These are phyloP conservation scores for Nicotiana otophora DNA, from an alignment of 257 asterid genomes.

Conservation along the genomic window DNA sequence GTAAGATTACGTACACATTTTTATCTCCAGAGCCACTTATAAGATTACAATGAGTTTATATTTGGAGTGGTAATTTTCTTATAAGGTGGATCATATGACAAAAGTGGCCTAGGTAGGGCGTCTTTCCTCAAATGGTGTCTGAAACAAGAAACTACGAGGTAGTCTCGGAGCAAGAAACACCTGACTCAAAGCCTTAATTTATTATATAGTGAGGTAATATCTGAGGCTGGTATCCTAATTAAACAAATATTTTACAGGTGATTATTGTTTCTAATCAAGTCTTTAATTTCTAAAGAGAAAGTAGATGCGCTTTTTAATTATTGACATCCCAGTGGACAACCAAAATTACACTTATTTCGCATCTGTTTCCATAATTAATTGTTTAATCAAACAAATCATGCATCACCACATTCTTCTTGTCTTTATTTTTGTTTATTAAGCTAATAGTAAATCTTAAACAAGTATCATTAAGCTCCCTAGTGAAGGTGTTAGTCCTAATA, in stretches of 20 bases:
- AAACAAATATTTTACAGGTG: background rate
- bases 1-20: too few species aligned
- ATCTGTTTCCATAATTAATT: background rate
- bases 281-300: background rate
- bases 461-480: background rate
- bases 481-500: background rate
- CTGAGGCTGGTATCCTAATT: background rate
- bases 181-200: background rate
- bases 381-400: background rate
- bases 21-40: too few species aligned
- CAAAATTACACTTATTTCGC: background rate
- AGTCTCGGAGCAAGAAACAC: background rate
- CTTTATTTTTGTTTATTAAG: background rate
- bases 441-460: background rate
- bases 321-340: background rate
- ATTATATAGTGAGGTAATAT: background rate
- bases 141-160: background rate
- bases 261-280: background rate
- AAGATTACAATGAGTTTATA: too few species aligned
- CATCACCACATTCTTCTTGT: background rate
- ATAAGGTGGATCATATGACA: background rate
- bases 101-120: background rate
- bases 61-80: background rate
- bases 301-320: conserved; percentile 1
- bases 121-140: background rate